Percentiles rank a stretch among this genome's conserved stretches.
These are phyloP conservation scores for Kurtzmaniella natalensis DNA, from an alignment of 1,139 yeast genomes.

Conservation along the genomic window DNA sequence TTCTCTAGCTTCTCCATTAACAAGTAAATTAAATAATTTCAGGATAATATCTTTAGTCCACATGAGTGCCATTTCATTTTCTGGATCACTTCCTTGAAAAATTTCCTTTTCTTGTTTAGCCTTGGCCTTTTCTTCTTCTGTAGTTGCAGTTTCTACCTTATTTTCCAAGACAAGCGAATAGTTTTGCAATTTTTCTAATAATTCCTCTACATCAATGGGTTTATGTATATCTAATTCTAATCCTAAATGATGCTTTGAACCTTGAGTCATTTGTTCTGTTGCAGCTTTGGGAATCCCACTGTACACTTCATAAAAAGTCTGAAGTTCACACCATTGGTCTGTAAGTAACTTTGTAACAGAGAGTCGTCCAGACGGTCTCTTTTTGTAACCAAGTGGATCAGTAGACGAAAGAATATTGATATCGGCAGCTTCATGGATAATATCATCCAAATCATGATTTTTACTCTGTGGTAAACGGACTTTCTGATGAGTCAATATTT, in stretches of 20 bases:
- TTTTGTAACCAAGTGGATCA: no score
- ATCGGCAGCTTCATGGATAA: no score
- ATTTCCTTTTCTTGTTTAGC: slow-evolving; percentile 5
- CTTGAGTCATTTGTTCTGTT: slow-evolving; percentile 32
- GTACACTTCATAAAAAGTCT: slow-evolving; percentile 40
- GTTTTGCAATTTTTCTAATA: slow-evolving; percentile 11
- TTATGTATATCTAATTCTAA: slow-evolving; percentile 42
- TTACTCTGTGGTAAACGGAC: no score
- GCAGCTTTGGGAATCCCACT: slow-evolving; percentile 26
- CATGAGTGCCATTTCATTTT: slow-evolving; percentile 21
- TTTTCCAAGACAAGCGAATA: slow-evolving; percentile 14
- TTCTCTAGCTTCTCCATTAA: slow-evolving; percentile 56
- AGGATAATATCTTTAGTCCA: slow-evolving; percentile 32
- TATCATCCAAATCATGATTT: no score
- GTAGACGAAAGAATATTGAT: no score
- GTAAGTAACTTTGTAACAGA: slow-evolving; percentile 47
- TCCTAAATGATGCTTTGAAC: slow-evolving; percentile 35
- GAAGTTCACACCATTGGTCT: slow-evolving; percentile 50
- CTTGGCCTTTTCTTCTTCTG: slow-evolving; percentile 2
- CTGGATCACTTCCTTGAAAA: slow-evolving; percentile 12
- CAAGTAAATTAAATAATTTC: slow-evolving; percentile 34
- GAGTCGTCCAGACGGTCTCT: slow-evolving; percentile 17
- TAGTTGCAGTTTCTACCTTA: slow-evolving; percentile 2
- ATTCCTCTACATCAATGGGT: slow-evolving; percentile 17
- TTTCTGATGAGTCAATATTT: no score